Conservation (phyloP, 2,329 filamentous ascomycete species). For the Diaporthe destruens region DNA sequence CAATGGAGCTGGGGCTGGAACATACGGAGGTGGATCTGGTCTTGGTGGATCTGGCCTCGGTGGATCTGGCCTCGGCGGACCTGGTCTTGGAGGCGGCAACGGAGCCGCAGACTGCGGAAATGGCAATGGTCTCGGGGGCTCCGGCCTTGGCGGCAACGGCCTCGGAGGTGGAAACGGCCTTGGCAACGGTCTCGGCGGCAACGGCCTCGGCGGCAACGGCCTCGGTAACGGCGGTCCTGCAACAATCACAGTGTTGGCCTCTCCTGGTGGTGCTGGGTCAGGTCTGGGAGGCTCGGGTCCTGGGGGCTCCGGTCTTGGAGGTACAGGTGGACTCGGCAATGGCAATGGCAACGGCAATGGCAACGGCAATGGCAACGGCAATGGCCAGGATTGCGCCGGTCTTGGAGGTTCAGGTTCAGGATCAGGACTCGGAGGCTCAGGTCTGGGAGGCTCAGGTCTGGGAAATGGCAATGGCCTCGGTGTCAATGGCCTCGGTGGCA, state of each 20-base stretch:
- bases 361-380: no score
- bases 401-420: slow-evolving; percentile 9
- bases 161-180: slow-evolving; percentile 34
- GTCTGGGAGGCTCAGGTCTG: slow-evolving; percentile 32
- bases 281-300: slow-evolving; percentile 24
- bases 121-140: slow-evolving; percentile 27
- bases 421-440: slow-evolving; percentile 15
- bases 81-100: not conserved
- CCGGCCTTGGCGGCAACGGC: slow-evolving; percentile 25
- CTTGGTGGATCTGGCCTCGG: slow-evolving; percentile 6
- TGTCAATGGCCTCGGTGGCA: slow-evolving; percentile 32
- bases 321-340: slow-evolving; percentile 3
- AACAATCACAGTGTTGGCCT: slow-evolving; percentile 38
- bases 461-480: slow-evolving; percentile 26
- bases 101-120: not conserved
- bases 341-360: no score
- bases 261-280: slow-evolving; percentile 33
- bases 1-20: slow-evolving; percentile 6
- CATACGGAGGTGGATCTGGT: not conserved
- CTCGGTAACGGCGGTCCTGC: slow-evolving; percentile 35
- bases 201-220: slow-evolving; percentile 37
- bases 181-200: slow-evolving; percentile 22
- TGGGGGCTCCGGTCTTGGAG: slow-evolving; percentile 28
- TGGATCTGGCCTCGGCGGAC: slow-evolving; percentile 8
- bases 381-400: not conserved